phyloP scores from a whole-genome alignment of 2,329 filamentous ascomycete genomes.

The Aspergillus thermomutatus region DNA sequence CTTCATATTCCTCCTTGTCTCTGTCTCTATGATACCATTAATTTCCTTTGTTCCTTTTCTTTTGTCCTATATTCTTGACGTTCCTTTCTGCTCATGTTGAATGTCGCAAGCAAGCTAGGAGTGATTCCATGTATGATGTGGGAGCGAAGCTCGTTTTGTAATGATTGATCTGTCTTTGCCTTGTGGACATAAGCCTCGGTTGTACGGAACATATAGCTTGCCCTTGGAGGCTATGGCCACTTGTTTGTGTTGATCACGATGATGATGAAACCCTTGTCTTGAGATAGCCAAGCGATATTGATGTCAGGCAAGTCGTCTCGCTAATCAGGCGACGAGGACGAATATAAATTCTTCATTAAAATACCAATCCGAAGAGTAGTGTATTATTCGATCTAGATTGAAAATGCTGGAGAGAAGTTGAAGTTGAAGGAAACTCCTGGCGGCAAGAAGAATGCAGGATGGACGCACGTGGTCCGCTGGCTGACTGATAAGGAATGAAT shows the following conservation, averaged over 20 bases:
- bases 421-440: not conserved
- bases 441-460: not conserved
- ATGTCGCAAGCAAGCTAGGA: conserved; percentile 29
- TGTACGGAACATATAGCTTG: conserved; percentile 1
- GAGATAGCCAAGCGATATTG: not conserved
- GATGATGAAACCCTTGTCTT: conserved; percentile 7
- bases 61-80: conserved; percentile 20
- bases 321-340: not conserved
- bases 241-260: conserved; percentile 4
- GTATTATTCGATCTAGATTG: not conserved
- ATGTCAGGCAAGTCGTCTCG: not conserved
- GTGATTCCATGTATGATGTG: conserved; percentile 23
- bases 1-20: not conserved
- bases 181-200: conserved; percentile 2
- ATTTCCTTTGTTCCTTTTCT: conserved; percentile 24
- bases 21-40: conserved; percentile 8
- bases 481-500: conserved; percentile 1
- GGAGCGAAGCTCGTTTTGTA: conserved; percentile 17
- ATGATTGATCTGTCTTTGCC: conserved; percentile 15
- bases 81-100: conserved; percentile 20
- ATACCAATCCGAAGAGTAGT: not conserved
- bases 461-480: not conserved
- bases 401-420: not conserved
- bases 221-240: not conserved
- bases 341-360: not conserved